Base-by-base conservation (phyloP, 345 rosid genomes). In the Eucalyptus melliodora region DNA sequence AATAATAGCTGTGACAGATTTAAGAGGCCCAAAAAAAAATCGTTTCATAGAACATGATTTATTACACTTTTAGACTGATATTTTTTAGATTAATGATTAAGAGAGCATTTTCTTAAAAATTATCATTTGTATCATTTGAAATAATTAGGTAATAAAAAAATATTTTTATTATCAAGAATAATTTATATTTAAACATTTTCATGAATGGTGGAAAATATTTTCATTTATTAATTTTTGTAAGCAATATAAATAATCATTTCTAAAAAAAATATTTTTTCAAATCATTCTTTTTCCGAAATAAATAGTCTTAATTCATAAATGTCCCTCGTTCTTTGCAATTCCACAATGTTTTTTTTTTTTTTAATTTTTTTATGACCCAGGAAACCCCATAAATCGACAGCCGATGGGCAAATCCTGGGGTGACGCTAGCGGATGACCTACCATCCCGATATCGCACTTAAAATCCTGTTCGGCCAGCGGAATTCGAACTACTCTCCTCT, bases 141-240 rank as follows among this genome's bases (percentile, higher is more conserved):
- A 69, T 69, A 34, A 69, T 69, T 34, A 16, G 7, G 1, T 37
- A 34, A 34, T 34, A 17, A 69, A 16, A 16, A 69, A 16, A 9
- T 69, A 9, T 31, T 9, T 31, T 34, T 21, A 31, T 34, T 34
- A 69, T 31, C 4, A 2, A 69, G 7, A 34, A 34, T 5, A 34
- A 69, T 69, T 34, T 34, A 9, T 31, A 17, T 34, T 2, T 69
- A 69, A 69, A 69, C 3, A 34, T 17, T 34, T 69, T 69, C 13
- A 0, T 69, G 26, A 9, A 69, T 2, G 24, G 2, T 17, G 14
- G 5, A 65, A 7, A 53, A 2, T 0, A 65, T n/a, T 15, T 30
- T 65, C 6, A 0, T 67, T 67, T 31, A n/a, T 67, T n/a, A 3
- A 62, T 67, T n/a, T 67, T 2, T 15, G 0, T n/a, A 67, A 67